These are phyloP conservation scores for Blakeslea trispora DNA, from an alignment of 371 early-diverging fungal species.

Conservation along the genomic window DNA sequence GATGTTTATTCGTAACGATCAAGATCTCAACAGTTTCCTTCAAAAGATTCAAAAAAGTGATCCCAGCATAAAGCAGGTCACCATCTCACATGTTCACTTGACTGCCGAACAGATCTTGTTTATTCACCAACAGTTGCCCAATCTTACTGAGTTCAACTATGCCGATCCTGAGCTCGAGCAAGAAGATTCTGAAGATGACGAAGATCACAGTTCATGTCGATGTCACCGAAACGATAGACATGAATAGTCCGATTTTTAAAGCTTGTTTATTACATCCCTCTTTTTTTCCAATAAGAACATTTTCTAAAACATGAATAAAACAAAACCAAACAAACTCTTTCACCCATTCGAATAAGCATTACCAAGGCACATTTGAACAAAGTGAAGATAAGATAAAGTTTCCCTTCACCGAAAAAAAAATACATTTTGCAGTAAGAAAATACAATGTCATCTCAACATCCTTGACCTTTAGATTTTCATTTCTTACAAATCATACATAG, in stretches of 20 bases:
- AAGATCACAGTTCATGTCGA: constrained; percentile 5
- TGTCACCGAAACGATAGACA: constrained; percentile 12
- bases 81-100: neutral
- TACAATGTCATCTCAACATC: too few relatives aligned
- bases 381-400: too few relatives aligned
- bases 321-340: too few relatives aligned
- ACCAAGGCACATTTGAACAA: too few relatives aligned
- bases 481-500: too few relatives aligned
- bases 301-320: too few relatives aligned
- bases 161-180: neutral
- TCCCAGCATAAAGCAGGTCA: neutral
- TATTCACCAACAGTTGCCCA: constrained; percentile 5
- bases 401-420: too few relatives aligned
- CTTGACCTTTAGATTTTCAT: too few relatives aligned
- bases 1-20: neutral
- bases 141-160: constrained; percentile 5
- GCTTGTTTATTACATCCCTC: too few relatives aligned
- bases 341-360: too few relatives aligned
- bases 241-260: neutral
- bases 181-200: constrained; percentile 3
- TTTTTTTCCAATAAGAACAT: neutral
- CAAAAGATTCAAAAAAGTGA: neutral
- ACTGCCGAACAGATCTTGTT: neutral
- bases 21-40: constrained; percentile 1
- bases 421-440: too few relatives aligned